Percentiles rank a stretch among this genome's conserved stretches.
phyloP scores from a whole-genome alignment of 2,329 filamentous ascomycete genomes.

The Claviceps cyperi region DNA sequence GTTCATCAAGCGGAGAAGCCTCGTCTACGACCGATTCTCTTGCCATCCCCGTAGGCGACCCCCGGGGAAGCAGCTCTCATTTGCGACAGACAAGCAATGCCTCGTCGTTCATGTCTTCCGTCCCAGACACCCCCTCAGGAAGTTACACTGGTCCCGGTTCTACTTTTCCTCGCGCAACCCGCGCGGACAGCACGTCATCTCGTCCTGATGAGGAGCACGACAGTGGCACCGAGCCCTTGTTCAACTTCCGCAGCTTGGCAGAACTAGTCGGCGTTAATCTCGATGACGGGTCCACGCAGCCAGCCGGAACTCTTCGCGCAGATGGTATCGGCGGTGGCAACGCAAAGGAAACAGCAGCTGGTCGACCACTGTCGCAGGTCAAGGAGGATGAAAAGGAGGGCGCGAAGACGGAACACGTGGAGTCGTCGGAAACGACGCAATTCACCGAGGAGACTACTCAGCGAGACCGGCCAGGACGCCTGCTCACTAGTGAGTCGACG shows the following conservation, averaged over 20 bases:
- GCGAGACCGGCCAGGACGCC: neutral
- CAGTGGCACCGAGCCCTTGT: conserved; percentile 57
- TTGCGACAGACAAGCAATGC: conserved; percentile 75
- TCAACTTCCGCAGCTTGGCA: conserved; percentile 80
- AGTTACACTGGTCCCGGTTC: conserved; percentile 30
- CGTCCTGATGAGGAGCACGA: conserved; percentile 37
- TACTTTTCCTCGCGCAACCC: conserved; percentile 4
- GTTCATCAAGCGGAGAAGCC: conserved; percentile 13
- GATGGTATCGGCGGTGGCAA: conserved; percentile 12
- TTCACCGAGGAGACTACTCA: neutral
- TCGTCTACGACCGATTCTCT: conserved; percentile 24
- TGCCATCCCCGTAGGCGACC: conserved; percentile 31
- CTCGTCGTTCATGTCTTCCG: conserved; percentile 69
- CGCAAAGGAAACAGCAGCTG: conserved; percentile 5
- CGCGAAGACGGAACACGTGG: conserved; percentile 17
- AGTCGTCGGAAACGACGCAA: conserved; percentile 8
- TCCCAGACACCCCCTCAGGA: conserved; percentile 48
- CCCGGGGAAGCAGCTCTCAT: conserved; percentile 47
- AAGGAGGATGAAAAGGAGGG: conserved; percentile 24
- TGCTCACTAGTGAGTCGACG: conserved; percentile 3
- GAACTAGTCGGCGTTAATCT: conserved; percentile 62
- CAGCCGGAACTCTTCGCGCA: conserved; percentile 11
- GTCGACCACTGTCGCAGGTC: conserved; percentile 21
- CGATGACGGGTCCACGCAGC: conserved; percentile 27
- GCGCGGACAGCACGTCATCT: conserved; percentile 24